Base-by-base conservation (phyloP, 177 flowering plant genomes). In the Tripterygium wilfordii region DNA sequence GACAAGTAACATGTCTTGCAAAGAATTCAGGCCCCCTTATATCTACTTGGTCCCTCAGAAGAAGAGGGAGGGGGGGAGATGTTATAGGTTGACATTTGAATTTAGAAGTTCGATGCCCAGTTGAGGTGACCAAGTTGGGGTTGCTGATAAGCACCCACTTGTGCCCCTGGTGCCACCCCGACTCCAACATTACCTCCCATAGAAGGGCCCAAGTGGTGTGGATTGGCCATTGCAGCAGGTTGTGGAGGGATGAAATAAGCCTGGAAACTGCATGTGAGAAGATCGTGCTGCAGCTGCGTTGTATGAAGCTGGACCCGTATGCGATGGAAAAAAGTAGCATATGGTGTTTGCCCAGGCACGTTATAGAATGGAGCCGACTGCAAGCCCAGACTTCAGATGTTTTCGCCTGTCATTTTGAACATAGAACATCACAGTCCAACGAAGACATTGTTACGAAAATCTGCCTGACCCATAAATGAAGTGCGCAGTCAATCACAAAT, bases 101-200 rank as follows among this genome's bases (percentile, higher is more conserved):
- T 53, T 70, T 64, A 82, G 51, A 79, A 78, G 64, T 75, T 85
- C 31, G 82, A 51, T 45, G 80, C 60, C 91, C 96, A 87, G 43
- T 84, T 86, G 42, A 82, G 53, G 56, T 84, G 95, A 26, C 85
- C 77, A 57, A 82, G 32, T 41, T 82, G 95, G 29, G 94, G 77
- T 62, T 83, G 96, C 75, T 87, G 96, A 57, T 83, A 81, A 4
- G 85, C 72, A 36, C 86, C 89, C 1, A 78, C 79, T 59, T 90
- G 96, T 6, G 84, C 62, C 48, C 77, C 83, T 10, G 92, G 77
- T 10, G 77, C 72, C 36, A 74, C 75, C 26, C 87, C 83, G 15
- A 77, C 77, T 40, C 83, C 89, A 28, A 77, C 77, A 51, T 79
- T 80, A 4, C 80, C 75, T 12, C 81, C 83, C 67, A 83, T 66